Conservation (phyloP, 305 asterid species). For the Fraxinus xanthoxyloides region DNA sequence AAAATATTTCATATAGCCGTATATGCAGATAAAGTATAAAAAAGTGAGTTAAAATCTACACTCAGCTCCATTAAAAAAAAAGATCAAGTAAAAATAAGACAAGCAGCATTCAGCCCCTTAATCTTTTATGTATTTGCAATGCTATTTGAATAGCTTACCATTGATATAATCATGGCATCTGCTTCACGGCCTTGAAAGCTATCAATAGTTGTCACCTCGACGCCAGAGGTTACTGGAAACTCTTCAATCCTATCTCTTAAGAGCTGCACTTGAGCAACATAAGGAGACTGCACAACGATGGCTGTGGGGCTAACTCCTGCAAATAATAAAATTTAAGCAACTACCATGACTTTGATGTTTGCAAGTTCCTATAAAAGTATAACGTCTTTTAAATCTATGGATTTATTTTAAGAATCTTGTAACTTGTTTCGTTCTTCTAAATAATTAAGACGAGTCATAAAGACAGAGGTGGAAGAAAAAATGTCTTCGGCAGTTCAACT, state of each 20-base stretch:
- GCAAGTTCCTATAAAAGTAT: conserved; percentile 6
- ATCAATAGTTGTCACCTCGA: conserved; percentile 90
- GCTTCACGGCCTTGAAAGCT: conserved; percentile 99
- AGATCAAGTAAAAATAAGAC: conserved; percentile 1
- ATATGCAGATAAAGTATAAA: neutral
- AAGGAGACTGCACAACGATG: conserved; percentile 95
- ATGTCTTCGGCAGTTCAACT: neutral
- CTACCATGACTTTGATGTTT: neutral
- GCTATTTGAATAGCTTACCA: conserved; percentile 48
- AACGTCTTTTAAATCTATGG: neutral
- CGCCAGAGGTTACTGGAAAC: conserved; percentile 72
- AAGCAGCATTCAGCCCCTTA: conserved; percentile 6
- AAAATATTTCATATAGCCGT: neutral
- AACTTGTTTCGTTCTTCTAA: neutral
- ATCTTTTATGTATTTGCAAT: neutral
- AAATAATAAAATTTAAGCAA: conserved; percentile 23
- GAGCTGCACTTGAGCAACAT: conserved; percentile 96
- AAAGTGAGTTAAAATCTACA: neutral
- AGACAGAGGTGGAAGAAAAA: neutral
- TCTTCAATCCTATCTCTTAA: conserved; percentile 85
- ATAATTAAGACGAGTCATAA: too few relatives aligned
- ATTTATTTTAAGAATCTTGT: neutral
- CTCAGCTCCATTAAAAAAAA: conserved; percentile 7
- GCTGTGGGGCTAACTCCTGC: conserved; percentile 78
- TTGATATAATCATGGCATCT: conserved; percentile 92